Conservation (phyloP, 176 grass and related monocot species). For the Dactylis glomerata region DNA sequence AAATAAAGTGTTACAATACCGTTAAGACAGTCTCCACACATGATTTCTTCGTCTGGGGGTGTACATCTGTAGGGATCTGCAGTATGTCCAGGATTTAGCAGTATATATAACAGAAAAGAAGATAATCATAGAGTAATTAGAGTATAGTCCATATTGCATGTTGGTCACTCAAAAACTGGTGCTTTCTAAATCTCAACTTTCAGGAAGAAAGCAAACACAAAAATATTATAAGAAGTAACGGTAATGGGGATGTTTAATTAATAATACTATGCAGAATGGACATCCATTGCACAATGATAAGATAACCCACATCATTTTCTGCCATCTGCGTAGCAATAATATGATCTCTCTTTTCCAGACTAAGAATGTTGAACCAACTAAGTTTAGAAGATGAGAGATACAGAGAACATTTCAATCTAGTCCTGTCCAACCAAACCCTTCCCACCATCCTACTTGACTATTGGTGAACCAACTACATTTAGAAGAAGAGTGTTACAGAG, state of each 20-base stretch:
- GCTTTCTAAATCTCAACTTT: background rate
- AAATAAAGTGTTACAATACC: constrained; percentile 42
- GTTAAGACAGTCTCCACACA: constrained; percentile 97
- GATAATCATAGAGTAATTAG: background rate
- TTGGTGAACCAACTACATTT: background rate
- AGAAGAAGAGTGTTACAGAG: background rate
- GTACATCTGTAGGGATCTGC: constrained; percentile 94
- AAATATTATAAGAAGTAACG: background rate
- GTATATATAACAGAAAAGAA: constrained; percentile 12
- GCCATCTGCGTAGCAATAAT: background rate
- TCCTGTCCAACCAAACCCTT: background rate
- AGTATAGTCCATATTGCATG: background rate
- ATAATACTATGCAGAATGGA: background rate
- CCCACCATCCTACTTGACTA: background rate
- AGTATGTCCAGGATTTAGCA: constrained; percentile 21
- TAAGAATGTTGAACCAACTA: background rate
- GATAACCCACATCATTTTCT: background rate
- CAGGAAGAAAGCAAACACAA: background rate
- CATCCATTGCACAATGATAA: background rate
- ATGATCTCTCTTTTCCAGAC: background rate
- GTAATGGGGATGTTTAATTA: background rate
- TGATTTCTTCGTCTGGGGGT: constrained; percentile 88
- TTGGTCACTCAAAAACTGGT: background rate
- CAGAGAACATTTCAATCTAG: constrained; percentile 1
- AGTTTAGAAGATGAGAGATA: background rate